phyloP scores from a whole-genome alignment of 2,329 filamentous ascomycete species.

The Lecanicillium sp. region DNA sequence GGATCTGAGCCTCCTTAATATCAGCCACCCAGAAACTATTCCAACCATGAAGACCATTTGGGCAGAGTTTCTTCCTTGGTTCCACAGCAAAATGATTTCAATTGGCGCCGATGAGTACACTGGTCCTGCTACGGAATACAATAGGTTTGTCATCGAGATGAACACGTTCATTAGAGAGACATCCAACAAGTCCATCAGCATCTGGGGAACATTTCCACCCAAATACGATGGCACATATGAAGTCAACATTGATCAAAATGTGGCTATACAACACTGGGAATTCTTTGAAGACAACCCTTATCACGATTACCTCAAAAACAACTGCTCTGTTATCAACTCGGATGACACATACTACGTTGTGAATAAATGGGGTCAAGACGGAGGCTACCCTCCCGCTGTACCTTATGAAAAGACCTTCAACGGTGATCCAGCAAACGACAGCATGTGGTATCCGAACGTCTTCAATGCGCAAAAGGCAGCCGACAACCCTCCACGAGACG shows the following conservation, averaged over 20 bases:
- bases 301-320: slow-evolving; percentile 13
- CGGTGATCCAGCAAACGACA: slow-evolving; percentile 10
- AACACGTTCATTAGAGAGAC: slow-evolving; percentile 36
- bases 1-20: slow-evolving; percentile 37
- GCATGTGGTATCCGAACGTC: slow-evolving; percentile 13
- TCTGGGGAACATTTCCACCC: slow-evolving; percentile 38
- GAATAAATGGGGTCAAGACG: slow-evolving; percentile 23
- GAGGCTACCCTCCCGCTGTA: slow-evolving; percentile 34
- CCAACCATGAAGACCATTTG: slow-evolving; percentile 42
- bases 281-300: slow-evolving; percentile 12
- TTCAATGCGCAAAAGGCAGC: slow-evolving; percentile 12
- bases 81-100: slow-evolving; percentile 43
- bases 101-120: slow-evolving; percentile 48
- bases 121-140: slow-evolving; percentile 37
- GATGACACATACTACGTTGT: slow-evolving; percentile 15
- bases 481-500: slow-evolving; percentile 12
- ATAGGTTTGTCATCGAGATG: slow-evolving; percentile 34
- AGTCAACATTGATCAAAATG: slow-evolving; percentile 10
- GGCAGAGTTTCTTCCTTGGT: slow-evolving; percentile 45
- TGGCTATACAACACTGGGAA: slow-evolving; percentile 28
- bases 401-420: slow-evolving; percentile 31
- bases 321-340: slow-evolving; percentile 17
- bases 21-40: slow-evolving; percentile 38
- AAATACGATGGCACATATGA: slow-evolving; percentile 12
- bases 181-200: slow-evolving; percentile 35